Percentiles rank a stretch among this genome's conserved stretches.
phyloP scores from a whole-genome alignment of 208 protist species.

The Strigomonas culicis region DNA sequence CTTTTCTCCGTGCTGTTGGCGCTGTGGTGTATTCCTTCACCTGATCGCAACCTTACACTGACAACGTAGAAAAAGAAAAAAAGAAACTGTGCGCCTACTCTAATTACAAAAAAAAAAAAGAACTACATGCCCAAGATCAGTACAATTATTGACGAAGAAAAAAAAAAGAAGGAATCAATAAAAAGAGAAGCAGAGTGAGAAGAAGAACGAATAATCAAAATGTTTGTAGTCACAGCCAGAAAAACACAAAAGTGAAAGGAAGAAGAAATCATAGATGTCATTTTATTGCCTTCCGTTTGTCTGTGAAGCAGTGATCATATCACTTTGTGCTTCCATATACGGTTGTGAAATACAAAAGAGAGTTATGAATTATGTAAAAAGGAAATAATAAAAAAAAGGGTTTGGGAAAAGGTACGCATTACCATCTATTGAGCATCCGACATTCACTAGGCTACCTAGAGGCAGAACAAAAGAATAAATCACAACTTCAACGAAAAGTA shows the following conservation, averaged over 20 bases:
- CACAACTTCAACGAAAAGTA: not conserved
- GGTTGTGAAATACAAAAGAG: constrained; percentile 10
- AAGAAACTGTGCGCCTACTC: too few species aligned
- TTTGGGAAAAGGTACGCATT: too few species aligned
- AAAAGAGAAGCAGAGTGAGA: constrained; percentile 16
- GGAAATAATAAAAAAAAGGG: too few species aligned
- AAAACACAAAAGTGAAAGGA: constrained; percentile 3
- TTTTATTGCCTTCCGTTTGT: too few species aligned
- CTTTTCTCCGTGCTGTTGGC: constrained; percentile 3
- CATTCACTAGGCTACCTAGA: too few species aligned
- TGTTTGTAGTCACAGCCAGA: not conserved
- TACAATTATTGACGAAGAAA: constrained; percentile 1
- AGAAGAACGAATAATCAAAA: not conserved
- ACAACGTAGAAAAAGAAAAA: too few species aligned
- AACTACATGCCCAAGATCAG: not conserved
- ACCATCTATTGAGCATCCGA: too few species aligned
- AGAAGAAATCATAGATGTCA: constrained; percentile 10
- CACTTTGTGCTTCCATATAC: too few species aligned
- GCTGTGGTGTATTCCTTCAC: not conserved
- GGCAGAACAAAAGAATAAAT: not conserved
- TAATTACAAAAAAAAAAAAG: not conserved
- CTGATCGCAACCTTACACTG: too few species aligned
- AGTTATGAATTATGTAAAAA: constrained; percentile 6
- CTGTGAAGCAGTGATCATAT: too few species aligned
- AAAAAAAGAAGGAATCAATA: constrained; percentile 21